Evolutionary conservation across 2,329 filamentous ascomycete species (phyloP).

Genomic region (Pseudocercospora fijiensis): DNA sequence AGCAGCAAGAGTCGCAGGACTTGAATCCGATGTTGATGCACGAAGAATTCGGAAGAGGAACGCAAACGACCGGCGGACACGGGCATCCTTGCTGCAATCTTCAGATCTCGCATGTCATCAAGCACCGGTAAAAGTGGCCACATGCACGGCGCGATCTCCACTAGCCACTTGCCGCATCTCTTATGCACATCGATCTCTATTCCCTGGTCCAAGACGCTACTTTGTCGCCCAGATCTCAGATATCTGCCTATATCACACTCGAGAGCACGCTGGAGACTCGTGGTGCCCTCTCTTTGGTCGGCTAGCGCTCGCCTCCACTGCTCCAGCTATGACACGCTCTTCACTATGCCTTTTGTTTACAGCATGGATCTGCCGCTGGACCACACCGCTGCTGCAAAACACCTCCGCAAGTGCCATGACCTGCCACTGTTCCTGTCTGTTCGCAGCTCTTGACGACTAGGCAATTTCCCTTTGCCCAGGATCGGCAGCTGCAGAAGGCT

Average conservation of each 20-base stretch:
- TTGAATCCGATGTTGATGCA: background rate
- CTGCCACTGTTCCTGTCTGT: constrained; percentile 15
- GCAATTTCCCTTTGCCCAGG: constrained; percentile 1
- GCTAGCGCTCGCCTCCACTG: constrained; percentile 4
- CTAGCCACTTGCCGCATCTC: constrained; percentile 13
- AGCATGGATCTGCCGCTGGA: constrained; percentile 4
- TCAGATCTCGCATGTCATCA: constrained; percentile 7
- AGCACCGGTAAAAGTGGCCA: constrained; percentile 6
- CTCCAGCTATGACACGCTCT: constrained; percentile 18
- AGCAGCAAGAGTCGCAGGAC: background rate
- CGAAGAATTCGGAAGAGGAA: background rate
- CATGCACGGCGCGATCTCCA: constrained; percentile 15
- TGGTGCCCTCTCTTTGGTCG: constrained; percentile 16
- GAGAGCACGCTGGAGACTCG: background rate
- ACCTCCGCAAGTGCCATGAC: constrained; percentile 14
- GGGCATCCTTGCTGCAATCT: background rate
- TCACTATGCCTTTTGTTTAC: constrained; percentile 9
- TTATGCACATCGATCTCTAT: constrained; percentile 23
- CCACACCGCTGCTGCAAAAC: constrained; percentile 11
- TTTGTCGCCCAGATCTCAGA: background rate
- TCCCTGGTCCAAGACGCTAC: constrained; percentile 13
- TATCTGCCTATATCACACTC: background rate
- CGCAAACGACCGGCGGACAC: background rate
- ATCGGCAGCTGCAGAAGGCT: constrained; percentile 9
- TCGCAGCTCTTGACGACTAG: background rate